Percentiles rank a stretch among this genome's conserved stretches.
These are phyloP conservation scores for Globisporangium mamillatum DNA, from an alignment of 352 stramenopile genomes.

Conservation along the genomic window DNA sequence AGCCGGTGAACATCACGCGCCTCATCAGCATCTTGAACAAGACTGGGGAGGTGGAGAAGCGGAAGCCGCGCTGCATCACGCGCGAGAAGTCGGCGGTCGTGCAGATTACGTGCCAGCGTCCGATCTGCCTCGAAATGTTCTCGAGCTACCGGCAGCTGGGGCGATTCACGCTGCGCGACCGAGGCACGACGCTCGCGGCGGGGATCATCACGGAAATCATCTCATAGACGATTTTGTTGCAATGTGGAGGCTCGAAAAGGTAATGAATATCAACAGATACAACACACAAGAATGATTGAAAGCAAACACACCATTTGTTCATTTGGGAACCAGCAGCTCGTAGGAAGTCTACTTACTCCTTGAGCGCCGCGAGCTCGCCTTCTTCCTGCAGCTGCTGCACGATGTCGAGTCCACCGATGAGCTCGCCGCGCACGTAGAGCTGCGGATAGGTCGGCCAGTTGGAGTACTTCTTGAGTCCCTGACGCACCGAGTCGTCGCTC, in stretches of 20 bases:
- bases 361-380: slow-evolving; percentile 76
- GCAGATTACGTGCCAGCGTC: slow-evolving; percentile 74
- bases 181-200: slow-evolving; percentile 77
- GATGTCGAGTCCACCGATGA: slow-evolving; percentile 98
- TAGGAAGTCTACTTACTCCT: slow-evolving; percentile 42
- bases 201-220: slow-evolving; percentile 85
- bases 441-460: slow-evolving; percentile 99
- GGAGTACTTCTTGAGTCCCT: slow-evolving; percentile 96
- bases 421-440: slow-evolving; percentile 96
- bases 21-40: slow-evolving; percentile 75
- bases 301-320: slow-evolving; percentile 2
- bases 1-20: slow-evolving; percentile 77
- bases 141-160: slow-evolving; percentile 76
- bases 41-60: slow-evolving; percentile 75
- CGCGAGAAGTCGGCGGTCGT: slow-evolving; percentile 80
- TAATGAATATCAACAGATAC: slow-evolving; percentile 8
- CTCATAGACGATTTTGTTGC: slow-evolving; percentile 26
- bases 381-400: slow-evolving; percentile 94
- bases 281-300: neutral
- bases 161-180: slow-evolving; percentile 81
- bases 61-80: slow-evolving; percentile 84
- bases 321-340: neutral
- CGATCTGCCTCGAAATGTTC: slow-evolving; percentile 82
- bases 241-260: neutral
- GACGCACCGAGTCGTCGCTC: slow-evolving; percentile 93